These are phyloP conservation scores for Talaromyces sp. DNA, from an alignment of 2,329 filamentous ascomycete species.

Conservation along the genomic window DNA sequence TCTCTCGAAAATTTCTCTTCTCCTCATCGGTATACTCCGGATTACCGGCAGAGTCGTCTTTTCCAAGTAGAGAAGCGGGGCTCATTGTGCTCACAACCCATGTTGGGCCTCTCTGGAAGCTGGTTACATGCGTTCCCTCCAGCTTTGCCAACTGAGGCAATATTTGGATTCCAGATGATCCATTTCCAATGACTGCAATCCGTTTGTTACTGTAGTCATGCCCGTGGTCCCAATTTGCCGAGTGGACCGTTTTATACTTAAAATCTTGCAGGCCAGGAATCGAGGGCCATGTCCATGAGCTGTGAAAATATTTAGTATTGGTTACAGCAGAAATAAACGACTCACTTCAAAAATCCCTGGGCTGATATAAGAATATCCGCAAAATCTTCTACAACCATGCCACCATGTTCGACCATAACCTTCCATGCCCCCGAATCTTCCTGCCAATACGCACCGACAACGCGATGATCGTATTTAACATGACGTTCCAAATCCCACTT, in stretches of 20 bases:
- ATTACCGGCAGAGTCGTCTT: constrained; percentile 24
- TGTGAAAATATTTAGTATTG: not conserved
- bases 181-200: constrained; percentile 21
- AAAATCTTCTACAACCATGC: constrained; percentile 12
- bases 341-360: constrained; percentile 21
- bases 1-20: constrained; percentile 20
- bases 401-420: constrained; percentile 16
- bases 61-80: constrained; percentile 20
- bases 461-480: constrained; percentile 19
- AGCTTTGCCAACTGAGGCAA: constrained; percentile 18
- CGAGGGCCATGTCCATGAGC: not conserved
- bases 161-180: constrained; percentile 33
- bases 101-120: not conserved
- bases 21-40: constrained; percentile 20
- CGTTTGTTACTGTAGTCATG: constrained; percentile 18
- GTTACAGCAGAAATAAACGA: not conserved
- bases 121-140: constrained; percentile 31
- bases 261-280: constrained; percentile 18
- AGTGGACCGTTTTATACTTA: constrained; percentile 26
- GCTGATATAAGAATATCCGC: constrained; percentile 21
- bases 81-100: not conserved
- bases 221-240: constrained; percentile 25
- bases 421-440: constrained; percentile 24
- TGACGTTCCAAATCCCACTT: constrained; percentile 22
- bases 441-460: constrained; percentile 23